Percentiles rank a stretch among this genome's conserved stretches.
Evolutionary conservation across 768 basidiomycete species (phyloP).

Genomic region (Lactarius evosmus): DNA sequence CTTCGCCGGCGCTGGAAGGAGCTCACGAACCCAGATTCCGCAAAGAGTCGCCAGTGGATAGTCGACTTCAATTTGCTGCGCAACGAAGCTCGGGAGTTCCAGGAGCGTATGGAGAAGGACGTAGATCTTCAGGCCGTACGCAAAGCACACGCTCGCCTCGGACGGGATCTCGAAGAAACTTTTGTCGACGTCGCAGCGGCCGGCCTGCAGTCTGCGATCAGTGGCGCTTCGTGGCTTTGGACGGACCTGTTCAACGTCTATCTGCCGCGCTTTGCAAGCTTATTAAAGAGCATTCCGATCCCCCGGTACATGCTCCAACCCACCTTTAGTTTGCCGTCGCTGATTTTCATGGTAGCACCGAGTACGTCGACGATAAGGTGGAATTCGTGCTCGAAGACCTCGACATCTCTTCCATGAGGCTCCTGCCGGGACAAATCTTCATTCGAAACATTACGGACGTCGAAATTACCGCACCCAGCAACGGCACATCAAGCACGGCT

Average conservation of each 20-base stretch:
- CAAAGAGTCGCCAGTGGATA: constrained; percentile 50
- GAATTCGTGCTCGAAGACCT: constrained; percentile 77
- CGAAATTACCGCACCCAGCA: constrained; percentile 47
- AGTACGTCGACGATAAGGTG: constrained; percentile 63
- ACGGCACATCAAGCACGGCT: constrained; percentile 43
- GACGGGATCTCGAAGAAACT: constrained; percentile 47
- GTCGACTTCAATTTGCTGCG: constrained; percentile 46
- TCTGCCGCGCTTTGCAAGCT: constrained; percentile 51
- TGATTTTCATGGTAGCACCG: constrained; percentile 46
- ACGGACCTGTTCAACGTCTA: constrained; percentile 81
- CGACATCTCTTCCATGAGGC: constrained; percentile 60
- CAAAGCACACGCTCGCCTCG: constrained; percentile 48
- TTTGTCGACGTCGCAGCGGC: constrained; percentile 39
- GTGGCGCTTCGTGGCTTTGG: constrained; percentile 73
- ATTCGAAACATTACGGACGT: constrained; percentile 68
- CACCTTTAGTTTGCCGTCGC: neutral
- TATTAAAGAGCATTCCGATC: constrained; percentile 62
- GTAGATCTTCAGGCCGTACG: constrained; percentile 46
- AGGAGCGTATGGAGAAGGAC: constrained; percentile 47
- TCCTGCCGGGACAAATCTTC: constrained; percentile 68
- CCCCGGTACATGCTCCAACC: constrained; percentile 47
- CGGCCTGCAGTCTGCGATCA: constrained; percentile 51
- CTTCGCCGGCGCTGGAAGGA: constrained; percentile 50
- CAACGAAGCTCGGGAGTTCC: constrained; percentile 44
- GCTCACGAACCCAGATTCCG: constrained; percentile 45